These are phyloP conservation scores for Phellinidium pouzarii DNA, from an alignment of 1,284 basidiomycete genomes.

Conservation along the genomic window DNA sequence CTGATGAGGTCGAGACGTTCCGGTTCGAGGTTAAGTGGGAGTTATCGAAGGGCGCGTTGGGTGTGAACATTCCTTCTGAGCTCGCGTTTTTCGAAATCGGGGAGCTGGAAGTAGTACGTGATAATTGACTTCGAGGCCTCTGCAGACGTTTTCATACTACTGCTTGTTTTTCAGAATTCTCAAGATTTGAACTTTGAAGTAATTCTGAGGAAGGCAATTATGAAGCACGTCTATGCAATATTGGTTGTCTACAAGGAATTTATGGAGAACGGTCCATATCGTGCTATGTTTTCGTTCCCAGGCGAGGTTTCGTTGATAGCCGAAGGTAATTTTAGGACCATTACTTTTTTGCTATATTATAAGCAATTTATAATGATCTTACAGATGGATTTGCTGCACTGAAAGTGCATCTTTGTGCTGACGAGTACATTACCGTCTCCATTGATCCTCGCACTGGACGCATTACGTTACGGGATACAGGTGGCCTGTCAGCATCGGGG, in stretches of 20 bases:
- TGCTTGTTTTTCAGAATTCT: constrained; percentile 43
- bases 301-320: constrained; percentile 47
- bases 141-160: constrained; percentile 1
- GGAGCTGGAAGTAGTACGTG: constrained; percentile 43
- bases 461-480: constrained; percentile 63
- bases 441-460: constrained; percentile 69
- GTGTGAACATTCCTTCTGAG: constrained; percentile 41
- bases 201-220: constrained; percentile 51
- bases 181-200: constrained; percentile 64
- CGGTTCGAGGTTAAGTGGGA: constrained; percentile 59
- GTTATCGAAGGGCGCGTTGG: constrained; percentile 53
- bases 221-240: constrained; percentile 54
- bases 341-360: constrained; percentile 16
- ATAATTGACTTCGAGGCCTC: constrained; percentile 5
- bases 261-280: constrained; percentile 42
- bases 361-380: constrained; percentile 2
- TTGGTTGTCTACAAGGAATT: constrained; percentile 46
- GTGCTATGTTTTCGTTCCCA: constrained; percentile 52
- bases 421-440: constrained; percentile 63
- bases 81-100: constrained; percentile 34
- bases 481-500: constrained; percentile 67
- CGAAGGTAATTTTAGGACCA: constrained; percentile 38
- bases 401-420: constrained; percentile 60
- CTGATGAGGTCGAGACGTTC: constrained; percentile 64
- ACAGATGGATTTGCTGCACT: constrained; percentile 50